Evolutionary conservation across 495 filamentous ascomycete species (phyloP), one percentile per base, ranked within the genome.

Genomic region (Barbatosphaeria neglecta): DNA sequence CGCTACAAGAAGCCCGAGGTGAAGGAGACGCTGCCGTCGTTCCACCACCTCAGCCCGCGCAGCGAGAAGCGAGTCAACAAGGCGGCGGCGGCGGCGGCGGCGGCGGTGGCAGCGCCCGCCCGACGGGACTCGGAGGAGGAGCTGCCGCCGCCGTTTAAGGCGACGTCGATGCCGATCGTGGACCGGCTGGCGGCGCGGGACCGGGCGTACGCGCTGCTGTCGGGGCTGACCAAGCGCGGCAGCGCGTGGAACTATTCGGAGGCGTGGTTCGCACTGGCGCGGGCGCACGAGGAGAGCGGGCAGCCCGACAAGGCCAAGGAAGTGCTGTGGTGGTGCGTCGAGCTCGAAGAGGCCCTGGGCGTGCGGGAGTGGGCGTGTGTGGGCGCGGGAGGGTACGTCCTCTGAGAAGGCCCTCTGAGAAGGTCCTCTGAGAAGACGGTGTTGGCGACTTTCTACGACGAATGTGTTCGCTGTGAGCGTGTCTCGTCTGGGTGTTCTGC

Each of bases 241-340:
- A 71, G 66, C 22, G 90, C 88, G 5, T 97, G 93, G 93, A 87
- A 95, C 60, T 77, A 82, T 55, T 80, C 82, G n/a, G 92, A 95
- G 59, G 92, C 90, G 17, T 98, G 92, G 92, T 88, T 83, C 55
- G 80, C 81, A 9, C 75, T 98, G 15, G 87, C 92, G 1, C 69
- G 86, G 50, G 87, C 82, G 39, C 85, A 94, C 53, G 90, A 96
- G 64, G 78, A 82, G 46, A 82, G 83, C 43, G 84, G 83, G 6
- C 84, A 96, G 68, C 60, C 77, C 6, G 84, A 89, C 38, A 94
- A 89, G 59, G 80, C 92, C 39, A 89, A 87, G 58, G 72, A 75
- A 41, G 80, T 77, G 47, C 67, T 87, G 4, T 87, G 84, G 84
- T 85, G 81, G 76, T 83, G 80, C 50, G 78, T 88, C 2, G 82